A percentile compares a stretch with the other conserved stretches of the same genome.
phyloP scores from a whole-genome alignment of 352 stramenopile species.

The Phytophthora fragariaefolia region DNA sequence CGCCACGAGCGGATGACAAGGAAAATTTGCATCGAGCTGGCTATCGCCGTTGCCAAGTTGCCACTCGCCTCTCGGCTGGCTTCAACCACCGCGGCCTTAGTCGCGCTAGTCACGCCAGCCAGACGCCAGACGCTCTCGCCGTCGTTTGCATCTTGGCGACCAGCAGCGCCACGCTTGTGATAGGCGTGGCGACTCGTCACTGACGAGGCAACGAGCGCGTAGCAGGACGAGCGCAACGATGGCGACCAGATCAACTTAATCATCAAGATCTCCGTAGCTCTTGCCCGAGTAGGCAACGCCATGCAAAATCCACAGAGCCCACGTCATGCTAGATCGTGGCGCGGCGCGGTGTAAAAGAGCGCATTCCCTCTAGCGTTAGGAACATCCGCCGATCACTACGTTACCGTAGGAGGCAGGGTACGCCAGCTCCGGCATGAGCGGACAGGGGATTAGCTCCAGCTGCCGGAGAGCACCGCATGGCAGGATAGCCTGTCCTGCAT shows the following conservation, averaged over 20 bases:
- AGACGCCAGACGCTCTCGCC: neutral
- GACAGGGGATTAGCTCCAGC: constrained; percentile 26
- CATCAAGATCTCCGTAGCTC: constrained; percentile 12
- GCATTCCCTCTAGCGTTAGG: constrained; percentile 25
- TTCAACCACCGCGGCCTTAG: constrained; percentile 30
- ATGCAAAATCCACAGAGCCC: constrained; percentile 33
- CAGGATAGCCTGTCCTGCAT: constrained; percentile 12
- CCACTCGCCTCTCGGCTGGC: neutral
- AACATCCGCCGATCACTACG: constrained; percentile 21
- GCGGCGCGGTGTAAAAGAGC: constrained; percentile 25
- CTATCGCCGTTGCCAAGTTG: constrained; percentile 29
- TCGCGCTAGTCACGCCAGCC: constrained; percentile 17
- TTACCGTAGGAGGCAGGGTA: constrained; percentile 16
- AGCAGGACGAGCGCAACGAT: constrained; percentile 18
- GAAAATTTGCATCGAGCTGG: constrained; percentile 36
- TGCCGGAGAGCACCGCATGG: constrained; percentile 12
- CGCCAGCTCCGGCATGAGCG: constrained; percentile 23
- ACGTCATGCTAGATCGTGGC: constrained; percentile 17
- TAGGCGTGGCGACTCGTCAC: too few relatives aligned
- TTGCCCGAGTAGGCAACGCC: constrained; percentile 10
- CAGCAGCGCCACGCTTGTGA: constrained; percentile 29
- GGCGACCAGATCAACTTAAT: neutral
- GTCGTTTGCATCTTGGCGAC: neutral
- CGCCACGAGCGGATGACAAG: constrained; percentile 37
- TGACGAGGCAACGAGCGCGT: constrained; percentile 30